phyloP scores from a whole-genome alignment of 73 alveolate genomes.

The Loxodes magnus region DNA sequence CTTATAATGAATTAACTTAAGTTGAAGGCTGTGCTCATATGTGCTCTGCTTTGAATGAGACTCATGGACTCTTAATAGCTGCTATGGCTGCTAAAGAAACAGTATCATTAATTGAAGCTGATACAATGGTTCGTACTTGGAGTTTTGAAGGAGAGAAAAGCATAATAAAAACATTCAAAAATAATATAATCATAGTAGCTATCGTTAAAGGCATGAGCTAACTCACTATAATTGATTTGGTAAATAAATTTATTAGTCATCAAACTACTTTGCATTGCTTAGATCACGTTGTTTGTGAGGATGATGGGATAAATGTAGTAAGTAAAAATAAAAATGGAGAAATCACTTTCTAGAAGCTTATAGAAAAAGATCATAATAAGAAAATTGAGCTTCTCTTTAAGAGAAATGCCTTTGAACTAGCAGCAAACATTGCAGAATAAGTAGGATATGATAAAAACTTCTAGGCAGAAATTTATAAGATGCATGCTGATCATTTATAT shows the following conservation, averaged over 20 bases:
- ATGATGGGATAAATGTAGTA: conserved; percentile 43
- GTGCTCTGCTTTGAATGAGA: conserved; percentile 19
- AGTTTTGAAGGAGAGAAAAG: conserved; percentile 42
- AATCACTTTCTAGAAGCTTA: conserved; percentile 34
- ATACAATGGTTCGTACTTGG: conserved; percentile 17
- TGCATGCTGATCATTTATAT: conserved; percentile 77
- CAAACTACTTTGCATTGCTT: conserved; percentile 15
- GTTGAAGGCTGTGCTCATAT: conserved; percentile 12
- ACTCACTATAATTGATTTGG: conserved; percentile 42
- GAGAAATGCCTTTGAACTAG: conserved; percentile 48
- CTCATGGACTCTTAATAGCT: conserved; percentile 15
- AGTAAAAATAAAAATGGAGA: conserved; percentile 20
- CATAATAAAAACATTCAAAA: conserved; percentile 30
- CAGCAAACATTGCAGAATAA: conserved; percentile 47
- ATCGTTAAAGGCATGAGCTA: conserved; percentile 29
- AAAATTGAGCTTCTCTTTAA: conserved; percentile 50
- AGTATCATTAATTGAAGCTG: conserved; percentile 14
- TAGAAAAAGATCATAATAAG: conserved; percentile 58
- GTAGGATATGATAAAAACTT: conserved; percentile 56
- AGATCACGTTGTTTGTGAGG: conserved; percentile 34
- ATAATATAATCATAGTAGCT: conserved; percentile 40
- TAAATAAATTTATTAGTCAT: conserved; percentile 37
- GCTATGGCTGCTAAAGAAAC: conserved; percentile 24
- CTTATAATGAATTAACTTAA: neutral
- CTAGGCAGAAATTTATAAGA: conserved; percentile 63